Percentiles rank a stretch among this genome's conserved stretches.
These are phyloP conservation scores for Linnemannia schmuckeri DNA, from an alignment of 192 early-diverging fungal genomes.

Conservation along the genomic window DNA sequence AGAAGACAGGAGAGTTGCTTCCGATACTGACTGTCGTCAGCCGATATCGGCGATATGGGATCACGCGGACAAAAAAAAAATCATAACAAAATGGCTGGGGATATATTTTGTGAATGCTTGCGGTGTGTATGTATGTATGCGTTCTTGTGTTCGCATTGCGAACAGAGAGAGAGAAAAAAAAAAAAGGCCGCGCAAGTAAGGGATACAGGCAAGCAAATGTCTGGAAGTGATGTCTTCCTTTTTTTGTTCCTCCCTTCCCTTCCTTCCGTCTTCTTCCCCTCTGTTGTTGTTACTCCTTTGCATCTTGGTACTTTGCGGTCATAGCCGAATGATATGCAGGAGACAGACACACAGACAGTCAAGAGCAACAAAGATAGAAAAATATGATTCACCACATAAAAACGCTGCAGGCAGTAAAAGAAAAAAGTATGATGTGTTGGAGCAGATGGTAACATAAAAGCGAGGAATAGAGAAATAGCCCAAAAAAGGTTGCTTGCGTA, in stretches of 20 bases:
- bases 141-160: background rate
- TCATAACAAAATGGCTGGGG: background rate
- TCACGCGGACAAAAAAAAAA: constrained; percentile 3
- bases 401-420: background rate
- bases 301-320: background rate
- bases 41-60: constrained; percentile 6
- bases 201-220: background rate
- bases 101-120: background rate
- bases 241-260: background rate
- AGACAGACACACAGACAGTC: background rate
- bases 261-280: background rate
- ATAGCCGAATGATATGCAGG: constrained; percentile 8
- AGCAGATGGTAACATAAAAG: constrained; percentile 5
- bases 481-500: background rate
- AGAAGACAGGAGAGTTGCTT: background rate
- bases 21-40: background rate
- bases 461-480: background rate
- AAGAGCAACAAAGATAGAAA: background rate
- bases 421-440: constrained; percentile 3
- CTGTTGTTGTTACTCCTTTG: background rate
- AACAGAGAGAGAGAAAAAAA: background rate
- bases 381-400: background rate
- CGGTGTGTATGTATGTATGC: background rate
- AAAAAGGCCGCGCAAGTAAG: background rate
- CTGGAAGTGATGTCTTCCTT: background rate